phyloP scores from a whole-genome alignment of 1,284 basidiomycete genomes.

The Trichosporon faecale region DNA sequence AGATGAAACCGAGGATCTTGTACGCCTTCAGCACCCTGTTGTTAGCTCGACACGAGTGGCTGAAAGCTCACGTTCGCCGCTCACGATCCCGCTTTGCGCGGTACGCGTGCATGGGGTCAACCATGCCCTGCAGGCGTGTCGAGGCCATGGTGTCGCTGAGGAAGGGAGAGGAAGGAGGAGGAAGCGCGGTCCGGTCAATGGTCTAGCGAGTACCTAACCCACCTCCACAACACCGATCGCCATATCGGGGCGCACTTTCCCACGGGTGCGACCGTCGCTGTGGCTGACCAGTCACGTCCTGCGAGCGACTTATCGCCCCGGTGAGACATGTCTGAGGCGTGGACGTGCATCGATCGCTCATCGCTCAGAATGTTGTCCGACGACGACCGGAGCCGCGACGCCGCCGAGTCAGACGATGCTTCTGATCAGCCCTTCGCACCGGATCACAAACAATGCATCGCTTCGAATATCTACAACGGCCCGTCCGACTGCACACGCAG shows the following conservation, averaged over 20 bases:
- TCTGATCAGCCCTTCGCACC: background rate
- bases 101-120: constrained; percentile 70
- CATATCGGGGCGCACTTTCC: constrained; percentile 13
- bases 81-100: constrained; percentile 70
- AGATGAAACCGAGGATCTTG: constrained; percentile 92
- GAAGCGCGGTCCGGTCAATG: background rate
- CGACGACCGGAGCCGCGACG: background rate
- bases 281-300: background rate
- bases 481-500: background rate
- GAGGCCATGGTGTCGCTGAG: constrained; percentile 20
- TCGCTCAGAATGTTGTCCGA: background rate
- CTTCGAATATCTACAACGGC: background rate
- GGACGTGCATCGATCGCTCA: no score
- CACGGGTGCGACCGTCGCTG: constrained; percentile 6
- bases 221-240: constrained; percentile 2
- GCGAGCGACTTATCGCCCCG: background rate
- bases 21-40: constrained; percentile 72
- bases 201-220: background rate
- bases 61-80: constrained; percentile 53
- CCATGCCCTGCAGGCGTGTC: constrained; percentile 24
- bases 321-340: background rate
- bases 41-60: background rate
- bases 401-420: background rate
- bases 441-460: background rate
- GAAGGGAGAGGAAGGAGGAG: background rate